Evolutionary conservation across 108 stramenopile genomes (phyloP).

Genomic region (Cylindrotheca closterium): DNA sequence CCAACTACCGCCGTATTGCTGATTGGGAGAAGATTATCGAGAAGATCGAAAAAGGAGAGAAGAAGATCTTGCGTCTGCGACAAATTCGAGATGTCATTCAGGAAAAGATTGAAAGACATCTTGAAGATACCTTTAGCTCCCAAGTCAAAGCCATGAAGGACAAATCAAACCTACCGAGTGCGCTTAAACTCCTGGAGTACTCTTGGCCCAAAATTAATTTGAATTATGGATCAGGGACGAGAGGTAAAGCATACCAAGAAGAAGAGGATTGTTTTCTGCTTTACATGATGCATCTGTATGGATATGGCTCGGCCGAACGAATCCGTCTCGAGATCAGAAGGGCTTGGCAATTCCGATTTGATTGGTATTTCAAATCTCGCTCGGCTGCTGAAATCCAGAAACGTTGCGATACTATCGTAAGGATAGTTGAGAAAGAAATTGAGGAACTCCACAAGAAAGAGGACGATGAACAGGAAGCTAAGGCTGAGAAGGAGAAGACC

Average conservation of each 20-base stretch:
- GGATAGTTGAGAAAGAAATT: conserved; percentile 75
- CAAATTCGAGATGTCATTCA: conserved; percentile 93
- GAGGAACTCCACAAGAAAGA: conserved; percentile 72
- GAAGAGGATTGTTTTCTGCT: conserved; percentile 97
- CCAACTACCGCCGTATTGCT: conserved; percentile 78
- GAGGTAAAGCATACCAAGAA: conserved; percentile 77
- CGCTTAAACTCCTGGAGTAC: conserved; percentile 73
- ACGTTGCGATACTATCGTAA: conserved; percentile 82
- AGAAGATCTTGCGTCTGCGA: conserved; percentile 79
- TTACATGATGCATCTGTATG: conserved; percentile 95
- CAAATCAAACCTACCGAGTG: conserved; percentile 53
- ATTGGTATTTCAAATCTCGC: conserved; percentile 98
- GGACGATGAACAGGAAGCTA: conserved; percentile 23
- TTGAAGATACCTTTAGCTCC: conserved; percentile 81
- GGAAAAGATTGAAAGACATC: conserved; percentile 92
- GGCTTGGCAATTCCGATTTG: conserved; percentile 96
- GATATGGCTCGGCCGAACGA: conserved; percentile 90
- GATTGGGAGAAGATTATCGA: conserved; percentile 90
- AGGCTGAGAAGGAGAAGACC: not conserved
- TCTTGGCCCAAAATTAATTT: conserved; percentile 85
- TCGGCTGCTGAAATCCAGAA: conserved; percentile 91
- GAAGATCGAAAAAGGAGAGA: conserved; percentile 88
- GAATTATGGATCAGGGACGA: conserved; percentile 62
- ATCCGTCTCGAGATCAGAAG: conserved; percentile 93
- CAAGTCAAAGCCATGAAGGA: conserved; percentile 69